Evolutionary conservation across 495 filamentous ascomycete species (phyloP).

Genomic region (Podospora bellae-mahoneyi): DNA sequence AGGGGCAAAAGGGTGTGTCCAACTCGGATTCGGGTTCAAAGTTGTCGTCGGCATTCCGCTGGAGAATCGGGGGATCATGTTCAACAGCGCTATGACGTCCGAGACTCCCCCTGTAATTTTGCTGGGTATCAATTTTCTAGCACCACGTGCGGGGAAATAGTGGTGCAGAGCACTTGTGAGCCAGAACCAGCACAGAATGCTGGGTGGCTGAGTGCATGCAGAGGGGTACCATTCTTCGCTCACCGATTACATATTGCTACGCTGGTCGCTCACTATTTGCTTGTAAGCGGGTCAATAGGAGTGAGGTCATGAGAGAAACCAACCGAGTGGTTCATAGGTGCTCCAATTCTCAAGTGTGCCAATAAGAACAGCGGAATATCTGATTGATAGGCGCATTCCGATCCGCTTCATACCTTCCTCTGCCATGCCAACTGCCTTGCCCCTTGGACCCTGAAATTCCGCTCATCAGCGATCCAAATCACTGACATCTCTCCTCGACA

Average conservation of each 20-base stretch:
- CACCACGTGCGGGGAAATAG: conserved; percentile 2
- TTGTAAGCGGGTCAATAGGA: neutral
- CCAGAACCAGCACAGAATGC: neutral
- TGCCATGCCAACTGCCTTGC: conserved; percentile 11
- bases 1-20: neutral
- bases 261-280: neutral
- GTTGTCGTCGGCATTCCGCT: neutral
- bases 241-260: neutral
- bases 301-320: neutral
- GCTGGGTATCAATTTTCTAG: neutral
- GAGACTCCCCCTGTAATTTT: neutral
- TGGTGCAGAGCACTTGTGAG: neutral
- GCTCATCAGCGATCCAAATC: neutral
- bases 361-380: neutral
- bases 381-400: neutral
- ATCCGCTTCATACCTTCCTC: neutral
- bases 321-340: neutral
- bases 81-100: neutral
- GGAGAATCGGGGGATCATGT: neutral
- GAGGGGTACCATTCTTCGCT: conserved; percentile 7
- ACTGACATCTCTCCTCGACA: neutral
- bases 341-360: neutral
- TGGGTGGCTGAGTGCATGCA: conserved; percentile 2
- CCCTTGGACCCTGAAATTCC: neutral
- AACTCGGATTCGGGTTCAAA: conserved; percentile 2